These are phyloP conservation scores for Simmondsia chinensis DNA, from an alignment of 148 eudicot genomes.

Conservation along the genomic window DNA sequence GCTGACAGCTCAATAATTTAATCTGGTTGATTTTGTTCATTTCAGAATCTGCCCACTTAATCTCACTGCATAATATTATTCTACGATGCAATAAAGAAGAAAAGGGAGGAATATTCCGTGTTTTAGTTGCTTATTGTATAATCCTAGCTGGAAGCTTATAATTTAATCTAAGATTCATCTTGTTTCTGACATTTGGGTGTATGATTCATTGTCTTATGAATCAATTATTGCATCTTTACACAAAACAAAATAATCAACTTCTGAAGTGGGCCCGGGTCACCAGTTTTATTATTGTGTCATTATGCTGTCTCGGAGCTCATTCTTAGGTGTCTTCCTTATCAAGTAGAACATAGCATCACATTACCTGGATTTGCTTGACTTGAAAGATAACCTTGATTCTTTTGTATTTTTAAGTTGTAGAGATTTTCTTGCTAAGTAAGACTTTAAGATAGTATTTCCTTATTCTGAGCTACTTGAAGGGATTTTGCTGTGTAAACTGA, in stretches of 20 bases:
- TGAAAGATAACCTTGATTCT: neutral
- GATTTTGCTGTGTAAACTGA: neutral
- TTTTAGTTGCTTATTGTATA: neutral
- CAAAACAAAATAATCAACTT: no score
- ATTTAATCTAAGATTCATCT: neutral
- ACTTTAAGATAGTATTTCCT: neutral
- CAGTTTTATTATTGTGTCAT: neutral
- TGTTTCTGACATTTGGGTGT: neutral
- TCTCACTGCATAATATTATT: no score
- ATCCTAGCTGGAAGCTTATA: neutral
- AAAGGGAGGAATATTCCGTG: no score
- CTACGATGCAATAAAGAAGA: conserved; percentile 5
- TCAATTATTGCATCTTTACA: no score
- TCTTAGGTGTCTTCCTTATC: conserved; percentile 2
- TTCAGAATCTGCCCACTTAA: no score
- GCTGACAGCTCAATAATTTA: no score
- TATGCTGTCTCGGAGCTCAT: neutral
- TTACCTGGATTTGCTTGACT: conserved; percentile 3
- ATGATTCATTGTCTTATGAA: no score
- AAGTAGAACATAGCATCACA: neutral
- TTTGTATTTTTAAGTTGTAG: neutral
- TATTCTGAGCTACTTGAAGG: neutral
- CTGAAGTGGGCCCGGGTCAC: no score
- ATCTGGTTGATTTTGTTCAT: no score
- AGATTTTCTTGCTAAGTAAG: neutral